phyloP scores from a whole-genome alignment of 192 early-diverging fungal species.

The Neocallimastix lanati region DNA sequence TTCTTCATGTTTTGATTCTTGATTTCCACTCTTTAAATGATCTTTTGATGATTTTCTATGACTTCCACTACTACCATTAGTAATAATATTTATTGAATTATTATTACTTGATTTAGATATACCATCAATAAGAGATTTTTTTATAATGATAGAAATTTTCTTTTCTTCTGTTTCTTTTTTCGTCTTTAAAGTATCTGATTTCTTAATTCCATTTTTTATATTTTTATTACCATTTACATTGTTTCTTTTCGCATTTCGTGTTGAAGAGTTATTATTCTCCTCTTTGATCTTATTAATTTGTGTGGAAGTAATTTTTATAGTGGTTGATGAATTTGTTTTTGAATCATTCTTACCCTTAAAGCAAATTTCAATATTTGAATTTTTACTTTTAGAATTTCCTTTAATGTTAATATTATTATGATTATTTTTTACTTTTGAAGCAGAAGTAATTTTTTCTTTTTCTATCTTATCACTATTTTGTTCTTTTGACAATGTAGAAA shows the following conservation, averaged over 20 bases:
- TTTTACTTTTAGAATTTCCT: background rate
- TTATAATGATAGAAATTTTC: background rate
- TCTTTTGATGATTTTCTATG: background rate
- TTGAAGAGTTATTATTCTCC: no score
- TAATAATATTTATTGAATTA: no score
- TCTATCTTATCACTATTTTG: background rate
- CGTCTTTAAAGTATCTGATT: no score
- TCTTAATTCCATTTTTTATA: no score
- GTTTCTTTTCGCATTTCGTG: background rate
- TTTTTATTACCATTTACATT: background rate
- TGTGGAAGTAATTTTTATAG: background rate
- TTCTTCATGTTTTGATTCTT: background rate
- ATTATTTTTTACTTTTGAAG: background rate
- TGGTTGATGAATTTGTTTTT: background rate
- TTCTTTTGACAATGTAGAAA: background rate
- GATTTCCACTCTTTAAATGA: background rate
- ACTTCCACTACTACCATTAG: no score
- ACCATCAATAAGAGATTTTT: background rate
- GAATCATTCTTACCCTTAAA: background rate
- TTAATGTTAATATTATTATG: background rate
- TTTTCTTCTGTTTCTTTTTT: background rate
- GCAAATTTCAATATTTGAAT: background rate
- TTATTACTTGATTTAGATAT: background rate
- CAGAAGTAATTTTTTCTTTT: background rate
- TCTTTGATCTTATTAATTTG: background rate